phyloP scores from a whole-genome alignment of 2,329 filamentous ascomycete genomes.

The Acrodontium crateriforme region DNA sequence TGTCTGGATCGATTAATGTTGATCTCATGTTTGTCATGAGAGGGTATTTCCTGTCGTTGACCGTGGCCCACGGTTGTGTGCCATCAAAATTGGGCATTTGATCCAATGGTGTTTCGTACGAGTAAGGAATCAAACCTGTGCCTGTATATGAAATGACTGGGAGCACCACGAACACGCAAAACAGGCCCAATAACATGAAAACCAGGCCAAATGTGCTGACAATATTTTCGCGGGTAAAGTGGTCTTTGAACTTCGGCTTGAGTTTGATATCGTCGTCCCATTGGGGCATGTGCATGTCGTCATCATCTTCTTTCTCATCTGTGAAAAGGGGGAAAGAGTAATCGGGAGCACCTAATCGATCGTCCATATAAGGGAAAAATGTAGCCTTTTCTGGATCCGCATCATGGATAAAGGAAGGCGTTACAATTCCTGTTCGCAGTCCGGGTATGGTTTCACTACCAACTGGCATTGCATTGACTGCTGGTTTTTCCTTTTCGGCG shows the following conservation, averaged over 20 bases:
- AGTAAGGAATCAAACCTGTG: constrained; percentile 25
- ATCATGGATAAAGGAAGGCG: constrained; percentile 17
- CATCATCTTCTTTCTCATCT: constrained; percentile 39
- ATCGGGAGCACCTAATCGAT: constrained; percentile 32
- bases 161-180: constrained; percentile 37
- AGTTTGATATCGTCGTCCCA: constrained; percentile 34
- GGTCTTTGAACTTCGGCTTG: constrained; percentile 31
- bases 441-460: constrained; percentile 1
- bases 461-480: background rate
- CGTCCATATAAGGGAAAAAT: constrained; percentile 31
- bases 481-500: constrained; percentile 6
- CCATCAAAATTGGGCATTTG: constrained; percentile 22
- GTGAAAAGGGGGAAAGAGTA: constrained; percentile 33
- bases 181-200: constrained; percentile 33
- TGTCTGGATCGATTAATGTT: constrained; percentile 39
- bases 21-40: constrained; percentile 35
- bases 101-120: constrained; percentile 26
- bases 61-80: constrained; percentile 29
- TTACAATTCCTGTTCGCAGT: too few relatives aligned
- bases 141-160: constrained; percentile 36
- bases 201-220: constrained; percentile 29
- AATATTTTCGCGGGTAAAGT: constrained; percentile 31
- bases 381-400: constrained; percentile 22
- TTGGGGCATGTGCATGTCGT: constrained; percentile 40
- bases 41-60: constrained; percentile 35